Percentiles rank a stretch among this genome's conserved stretches.
These are phyloP conservation scores for Cicer bijugum DNA, from an alignment of 306 rosid species.

Conservation along the genomic window DNA sequence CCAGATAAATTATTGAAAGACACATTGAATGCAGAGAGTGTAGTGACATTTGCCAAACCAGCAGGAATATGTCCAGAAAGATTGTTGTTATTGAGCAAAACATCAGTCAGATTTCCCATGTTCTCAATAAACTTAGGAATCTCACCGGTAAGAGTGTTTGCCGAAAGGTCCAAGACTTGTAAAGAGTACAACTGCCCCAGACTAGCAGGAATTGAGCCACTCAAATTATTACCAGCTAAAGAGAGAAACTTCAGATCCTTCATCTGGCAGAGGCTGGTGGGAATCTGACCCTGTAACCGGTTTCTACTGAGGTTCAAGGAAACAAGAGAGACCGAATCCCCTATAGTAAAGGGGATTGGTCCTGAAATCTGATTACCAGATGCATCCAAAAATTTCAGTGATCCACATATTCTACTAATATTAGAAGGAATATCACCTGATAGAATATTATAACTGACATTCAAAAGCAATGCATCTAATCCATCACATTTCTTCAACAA, in stretches of 20 bases:
- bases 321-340: constrained; percentile 61
- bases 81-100: constrained; percentile 74
- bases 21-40: constrained; percentile 75
- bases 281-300: constrained; percentile 65
- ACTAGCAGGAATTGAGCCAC: constrained; percentile 66
- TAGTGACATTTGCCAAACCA: constrained; percentile 71
- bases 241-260: constrained; percentile 66
- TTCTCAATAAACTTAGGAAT: constrained; percentile 70
- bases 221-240: constrained; percentile 68
- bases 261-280: constrained; percentile 62
- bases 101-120: constrained; percentile 63
- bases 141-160: constrained; percentile 74
- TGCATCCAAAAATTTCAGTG: constrained; percentile 70
- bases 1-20: constrained; percentile 95
- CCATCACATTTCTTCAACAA: constrained; percentile 68
- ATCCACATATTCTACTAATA: constrained; percentile 59
- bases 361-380: constrained; percentile 77
- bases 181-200: constrained; percentile 70
- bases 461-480: constrained; percentile 63
- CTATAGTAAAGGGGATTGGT: constrained; percentile 54
- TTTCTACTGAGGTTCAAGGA: constrained; percentile 75
- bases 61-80: constrained; percentile 85
- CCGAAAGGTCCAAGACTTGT: constrained; percentile 77
- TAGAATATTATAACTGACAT: constrained; percentile 68
- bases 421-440: constrained; percentile 64